These are phyloP conservation scores for Aspergillus egyptiacus DNA, from an alignment of 495 filamentous ascomycete genomes.

Conservation along the genomic window DNA sequence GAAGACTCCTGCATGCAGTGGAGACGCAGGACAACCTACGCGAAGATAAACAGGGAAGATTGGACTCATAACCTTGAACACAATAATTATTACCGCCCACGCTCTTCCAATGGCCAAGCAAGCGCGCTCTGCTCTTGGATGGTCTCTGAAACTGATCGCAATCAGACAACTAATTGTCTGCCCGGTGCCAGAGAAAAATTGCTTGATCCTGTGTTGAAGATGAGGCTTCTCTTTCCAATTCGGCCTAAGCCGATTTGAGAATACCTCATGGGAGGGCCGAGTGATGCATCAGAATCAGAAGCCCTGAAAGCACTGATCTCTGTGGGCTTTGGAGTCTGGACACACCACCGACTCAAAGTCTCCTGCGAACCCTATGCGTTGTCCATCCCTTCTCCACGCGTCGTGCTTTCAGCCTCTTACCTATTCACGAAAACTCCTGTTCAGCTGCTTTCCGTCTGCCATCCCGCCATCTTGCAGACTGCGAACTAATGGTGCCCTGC, in stretches of 20 bases:
- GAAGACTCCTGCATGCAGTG: constrained; percentile 6
- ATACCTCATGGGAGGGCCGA: constrained; percentile 6
- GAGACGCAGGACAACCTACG: not conserved
- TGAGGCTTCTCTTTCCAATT: not conserved
- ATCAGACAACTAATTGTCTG: too few species aligned
- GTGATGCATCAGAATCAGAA: constrained; percentile 10
- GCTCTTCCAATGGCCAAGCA: too few species aligned
- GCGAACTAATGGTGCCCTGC: constrained; percentile 10
- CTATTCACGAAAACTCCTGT: constrained; percentile 5
- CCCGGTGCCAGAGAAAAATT: not conserved
- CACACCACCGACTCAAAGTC: too few species aligned
- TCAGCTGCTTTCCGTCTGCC: not conserved
- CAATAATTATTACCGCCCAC: too few species aligned
- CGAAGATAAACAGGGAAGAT: not conserved
- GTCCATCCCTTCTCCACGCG: constrained; percentile 11
- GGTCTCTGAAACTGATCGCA: too few species aligned
- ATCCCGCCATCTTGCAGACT: not conserved
- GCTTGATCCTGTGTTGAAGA: not conserved
- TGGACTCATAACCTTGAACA: not conserved
- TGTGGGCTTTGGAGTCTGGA: not conserved
- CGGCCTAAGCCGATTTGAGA: constrained; percentile 1
- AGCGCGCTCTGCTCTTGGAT: too few species aligned
- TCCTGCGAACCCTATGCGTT: constrained; percentile 12
- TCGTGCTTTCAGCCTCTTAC: constrained; percentile 3
- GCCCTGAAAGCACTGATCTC: constrained; percentile 1